Evolutionary conservation across 257 asterid species (phyloP), one percentile per base, ranked within the genome.

Genomic region (Lantana camara): DNA sequence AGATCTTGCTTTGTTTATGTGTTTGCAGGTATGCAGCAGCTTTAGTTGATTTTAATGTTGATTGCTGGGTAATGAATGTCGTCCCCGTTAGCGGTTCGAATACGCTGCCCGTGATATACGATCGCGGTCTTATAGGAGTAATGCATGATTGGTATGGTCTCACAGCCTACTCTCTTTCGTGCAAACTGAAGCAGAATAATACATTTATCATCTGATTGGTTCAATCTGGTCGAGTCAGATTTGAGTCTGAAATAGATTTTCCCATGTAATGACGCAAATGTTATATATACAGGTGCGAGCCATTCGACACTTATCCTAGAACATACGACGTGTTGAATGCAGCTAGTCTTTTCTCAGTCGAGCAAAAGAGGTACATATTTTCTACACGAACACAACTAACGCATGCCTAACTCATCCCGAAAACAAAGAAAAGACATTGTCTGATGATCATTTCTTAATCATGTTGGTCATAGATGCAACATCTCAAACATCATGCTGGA

Each of bases 211-310:
- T n/a, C n/a, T n/a, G n/a, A n/a, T n/a, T n/a, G n/a, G n/a, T n/a
- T n/a, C n/a, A n/a, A n/a, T n/a, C n/a, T n/a, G n/a, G n/a, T n/a
- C n/a, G n/a, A n/a, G n/a, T n/a, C n/a, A n/a, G n/a, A n/a, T n/a
- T n/a, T n/a, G n/a, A n/a, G n/a, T n/a, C n/a, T n/a, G n/a, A n/a
- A n/a, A n/a, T n/a, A n/a, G n/a, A n/a, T n/a, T n/a, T n/a, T n/a
- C n/a, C n/a, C n/a, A n/a, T n/a, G n/a, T n/a, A n/a, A n/a, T n/a
- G n/a, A n/a, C n/a, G n/a, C n/a, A n/a, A n/a, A n/a, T n/a, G n/a
- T n/a, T n/a, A n/a, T n/a, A n/a, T n/a, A n/a, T n/a, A 0, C 77
- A 84, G 95, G 95, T 87, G 96, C 47, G 85, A 83, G 88, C 90
- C 96, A 13, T 87, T 87, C 27, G 80, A 79, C 71, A 85, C 94